These are phyloP conservation scores for Zopfochytrium polystomum DNA, from an alignment of 371 early-diverging fungal species.

Conservation along the genomic window DNA sequence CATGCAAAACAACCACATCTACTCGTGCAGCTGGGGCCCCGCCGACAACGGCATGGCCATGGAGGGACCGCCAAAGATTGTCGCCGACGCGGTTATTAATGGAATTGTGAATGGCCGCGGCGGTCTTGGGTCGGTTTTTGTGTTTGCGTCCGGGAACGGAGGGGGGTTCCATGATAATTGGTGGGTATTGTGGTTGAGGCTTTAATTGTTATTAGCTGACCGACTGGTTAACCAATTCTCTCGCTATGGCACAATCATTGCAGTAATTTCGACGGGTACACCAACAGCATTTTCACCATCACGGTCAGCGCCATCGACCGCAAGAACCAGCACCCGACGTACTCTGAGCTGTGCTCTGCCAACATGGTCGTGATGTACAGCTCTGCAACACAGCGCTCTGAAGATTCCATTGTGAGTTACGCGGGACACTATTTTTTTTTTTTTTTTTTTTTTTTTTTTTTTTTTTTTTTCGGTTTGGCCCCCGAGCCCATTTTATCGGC, in stretches of 20 bases:
- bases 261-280: constrained; percentile 95
- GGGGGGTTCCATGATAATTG: constrained; percentile 78
- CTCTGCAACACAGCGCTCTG: constrained; percentile 54
- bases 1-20: constrained; percentile 84
- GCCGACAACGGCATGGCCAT: constrained; percentile 84
- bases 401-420: constrained; percentile 66
- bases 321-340: constrained; percentile 69
- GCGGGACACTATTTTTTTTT: background rate
- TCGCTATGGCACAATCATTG: background rate
- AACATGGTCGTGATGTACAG: constrained; percentile 86
- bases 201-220: background rate
- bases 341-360: constrained; percentile 89
- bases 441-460: background rate
- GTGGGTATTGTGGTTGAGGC: constrained; percentile 21
- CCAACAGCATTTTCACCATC: constrained; percentile 92
- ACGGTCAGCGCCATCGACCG: constrained; percentile 89
- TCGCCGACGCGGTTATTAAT: constrained; percentile 75
- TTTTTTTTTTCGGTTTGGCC: no score
- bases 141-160: constrained; percentile 96
- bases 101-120: constrained; percentile 80
- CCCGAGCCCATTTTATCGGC: background rate
- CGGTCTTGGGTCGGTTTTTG: constrained; percentile 85
- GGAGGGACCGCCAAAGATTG: constrained; percentile 81
- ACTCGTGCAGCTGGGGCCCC: constrained; percentile 95
- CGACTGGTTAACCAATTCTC: background rate